phyloP scores from a whole-genome alignment of 306 rosid genomes.

The Malus sieversii region DNA sequence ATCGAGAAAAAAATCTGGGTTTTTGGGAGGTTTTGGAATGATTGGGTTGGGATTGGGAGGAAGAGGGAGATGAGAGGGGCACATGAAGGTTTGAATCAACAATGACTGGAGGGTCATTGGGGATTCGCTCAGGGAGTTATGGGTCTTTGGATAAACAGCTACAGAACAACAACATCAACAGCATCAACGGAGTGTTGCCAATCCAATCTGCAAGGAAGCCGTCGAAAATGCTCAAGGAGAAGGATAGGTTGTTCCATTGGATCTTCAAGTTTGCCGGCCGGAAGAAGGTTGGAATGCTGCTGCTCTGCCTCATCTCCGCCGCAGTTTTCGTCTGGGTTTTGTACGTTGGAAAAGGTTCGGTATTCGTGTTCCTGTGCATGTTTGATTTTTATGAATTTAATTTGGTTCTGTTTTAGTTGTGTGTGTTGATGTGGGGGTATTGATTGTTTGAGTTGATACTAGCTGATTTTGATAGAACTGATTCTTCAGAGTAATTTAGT shows the following conservation, averaged over 20 bases:
- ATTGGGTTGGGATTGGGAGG: slow-evolving; percentile 20
- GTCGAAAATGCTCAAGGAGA: slow-evolving; percentile 76
- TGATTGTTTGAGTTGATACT: neutral
- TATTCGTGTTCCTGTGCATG: neutral
- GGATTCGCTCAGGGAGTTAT: slow-evolving; percentile 73
- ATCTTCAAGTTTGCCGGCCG: slow-evolving; percentile 79
- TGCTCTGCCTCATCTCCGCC: slow-evolving; percentile 68
- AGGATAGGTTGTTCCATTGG: slow-evolving; percentile 65
- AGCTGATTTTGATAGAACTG: neutral
- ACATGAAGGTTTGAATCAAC: slow-evolving; percentile 37
- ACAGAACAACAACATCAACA: slow-evolving; percentile 31
- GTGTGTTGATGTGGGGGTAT: neutral
- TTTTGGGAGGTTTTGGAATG: slow-evolving; percentile 15
- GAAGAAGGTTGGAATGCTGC: slow-evolving; percentile 85
- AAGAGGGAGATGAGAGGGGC: slow-evolving; percentile 44
- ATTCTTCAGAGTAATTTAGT: neutral
- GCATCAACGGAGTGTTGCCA: slow-evolving; percentile 35
- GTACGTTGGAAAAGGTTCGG: slow-evolving; percentile 73
- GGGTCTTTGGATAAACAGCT: slow-evolving; percentile 81
- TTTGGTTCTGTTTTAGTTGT: neutral
- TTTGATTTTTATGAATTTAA: neutral
- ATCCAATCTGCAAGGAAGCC: slow-evolving; percentile 65
- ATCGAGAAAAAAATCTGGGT: neutral
- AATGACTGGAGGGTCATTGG: slow-evolving; percentile 86
- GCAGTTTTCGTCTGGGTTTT: slow-evolving; percentile 77